Evolutionary conservation across 2,329 filamentous ascomycete species (phyloP), one percentile per base, ranked within the genome.

Genomic region (Phialophora verrucosa): DNA sequence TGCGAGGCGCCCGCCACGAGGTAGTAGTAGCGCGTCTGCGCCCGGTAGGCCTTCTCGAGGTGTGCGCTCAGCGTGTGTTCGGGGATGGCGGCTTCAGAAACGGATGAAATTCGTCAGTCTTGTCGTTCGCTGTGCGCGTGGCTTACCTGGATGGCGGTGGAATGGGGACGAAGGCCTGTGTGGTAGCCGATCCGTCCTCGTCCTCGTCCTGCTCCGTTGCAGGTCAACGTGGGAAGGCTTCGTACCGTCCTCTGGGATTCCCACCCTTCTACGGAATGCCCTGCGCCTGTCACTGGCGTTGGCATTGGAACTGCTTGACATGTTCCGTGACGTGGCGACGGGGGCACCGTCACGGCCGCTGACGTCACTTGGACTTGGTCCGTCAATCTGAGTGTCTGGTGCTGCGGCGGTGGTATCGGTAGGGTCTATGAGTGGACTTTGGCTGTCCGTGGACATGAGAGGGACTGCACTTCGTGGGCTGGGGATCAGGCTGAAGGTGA

Each of bases 1-100:
- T 64, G 57, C 20, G 62, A 57, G 7, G 44, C 31, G 53, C 44
- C 44, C 29, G 56, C 42, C 20, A 59, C 56, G 55, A 64, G 20
- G 31, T 44, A 64, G 35, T 64, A 64, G 42, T 47, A 59, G 10
- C 57, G 57, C 8, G 38, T 31, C 29, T 59, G 57, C 23, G 27
- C 42, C 20, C 29, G 42, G 57, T 59, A 59, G 12, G 57, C 57
- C 31, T 59, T 59, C n/a, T 59, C 57, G 17, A 44, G 14, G 17
- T 44, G 38, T 44, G 38, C 38, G 17, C 38, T 44, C 17, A n/a
- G 44, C 8, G 12, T 42, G 42, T 38, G 42, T 59, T 8, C 42
- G 57, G 57, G 20, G 29, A 29, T 12, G 57, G 57, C 20, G 31
- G 27, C 29, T 29, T 4, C 23, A 29, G 17, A 59, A 7, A 49